A percentile compares a stretch with the other conserved stretches of the same genome.
Conservation (phyloP, 768 basidiomycete genomes). For the Termitomyces sp. region DNA sequence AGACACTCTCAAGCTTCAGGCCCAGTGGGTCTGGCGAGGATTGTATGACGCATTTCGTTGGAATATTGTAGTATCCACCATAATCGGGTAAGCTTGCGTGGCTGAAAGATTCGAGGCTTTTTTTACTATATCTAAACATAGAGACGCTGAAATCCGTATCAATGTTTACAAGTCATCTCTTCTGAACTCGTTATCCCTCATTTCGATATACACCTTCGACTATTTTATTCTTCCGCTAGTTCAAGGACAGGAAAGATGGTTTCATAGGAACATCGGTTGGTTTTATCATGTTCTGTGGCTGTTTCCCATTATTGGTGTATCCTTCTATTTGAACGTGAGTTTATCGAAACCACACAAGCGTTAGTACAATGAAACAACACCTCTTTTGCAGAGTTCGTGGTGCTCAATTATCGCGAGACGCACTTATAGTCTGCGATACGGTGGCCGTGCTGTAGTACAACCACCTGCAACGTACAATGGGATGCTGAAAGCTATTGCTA, state of each 20-base stretch:
- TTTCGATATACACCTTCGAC: conserved; percentile 75
- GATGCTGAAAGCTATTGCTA: conserved; percentile 68
- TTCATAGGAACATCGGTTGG: conserved; percentile 68
- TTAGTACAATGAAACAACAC: not conserved
- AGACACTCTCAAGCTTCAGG: conserved; percentile 55
- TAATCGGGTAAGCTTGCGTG: conserved; percentile 40
- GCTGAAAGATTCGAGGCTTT: not conserved
- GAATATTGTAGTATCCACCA: conserved; percentile 54
- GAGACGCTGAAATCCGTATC: conserved; percentile 70
- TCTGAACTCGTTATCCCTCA: conserved; percentile 64
- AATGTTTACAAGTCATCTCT: conserved; percentile 72
- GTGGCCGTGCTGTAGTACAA: conserved; percentile 42
- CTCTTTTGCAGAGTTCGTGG: conserved; percentile 59
- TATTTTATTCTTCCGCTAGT: conserved; percentile 64
- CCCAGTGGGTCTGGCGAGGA: conserved; percentile 53
- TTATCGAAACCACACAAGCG: not conserved
- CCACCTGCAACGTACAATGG: conserved; percentile 56
- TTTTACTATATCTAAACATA: conserved; percentile 21
- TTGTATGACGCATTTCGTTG: conserved; percentile 70
- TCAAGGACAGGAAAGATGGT: conserved; percentile 54
- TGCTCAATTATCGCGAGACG: conserved; percentile 71
- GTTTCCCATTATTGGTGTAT: conserved; percentile 65
- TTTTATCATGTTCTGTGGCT: conserved; percentile 79
- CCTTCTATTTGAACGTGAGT: conserved; percentile 80
- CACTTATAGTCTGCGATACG: conserved; percentile 66